These are phyloP conservation scores for Penicillium verrucosum DNA, from an alignment of 2,329 filamentous ascomycete species.

Conservation along the genomic window DNA sequence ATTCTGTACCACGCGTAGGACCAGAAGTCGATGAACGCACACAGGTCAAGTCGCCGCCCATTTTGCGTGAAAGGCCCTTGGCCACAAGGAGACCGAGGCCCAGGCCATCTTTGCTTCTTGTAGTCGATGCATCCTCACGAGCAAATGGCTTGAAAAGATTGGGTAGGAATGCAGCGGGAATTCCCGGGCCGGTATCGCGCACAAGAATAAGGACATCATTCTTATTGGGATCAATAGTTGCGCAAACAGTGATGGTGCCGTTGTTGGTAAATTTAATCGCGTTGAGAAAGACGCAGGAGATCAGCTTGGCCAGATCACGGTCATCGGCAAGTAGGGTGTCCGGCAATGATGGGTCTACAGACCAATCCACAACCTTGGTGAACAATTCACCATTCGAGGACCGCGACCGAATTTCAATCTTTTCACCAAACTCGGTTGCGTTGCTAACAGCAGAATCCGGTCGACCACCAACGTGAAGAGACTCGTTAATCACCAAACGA, in stretches of 20 bases:
- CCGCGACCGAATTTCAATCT: constrained; percentile 45
- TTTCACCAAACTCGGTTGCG: constrained; percentile 45
- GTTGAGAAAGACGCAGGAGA: constrained; percentile 63
- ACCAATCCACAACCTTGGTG: constrained; percentile 48
- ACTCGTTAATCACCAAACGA: constrained; percentile 48
- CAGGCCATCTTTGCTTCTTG: constrained; percentile 64
- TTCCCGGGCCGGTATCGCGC: constrained; percentile 65
- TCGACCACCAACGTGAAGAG: constrained; percentile 47
- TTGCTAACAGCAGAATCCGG: constrained; percentile 48
- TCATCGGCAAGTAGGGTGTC: constrained; percentile 55
- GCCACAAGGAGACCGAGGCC: constrained; percentile 69
- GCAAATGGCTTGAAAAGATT: constrained; percentile 69
- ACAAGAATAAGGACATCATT: constrained; percentile 61
- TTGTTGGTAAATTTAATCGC: constrained; percentile 69
- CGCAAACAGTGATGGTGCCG: constrained; percentile 57
- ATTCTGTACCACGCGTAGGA: constrained; percentile 61
- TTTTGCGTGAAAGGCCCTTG: constrained; percentile 65
- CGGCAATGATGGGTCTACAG: constrained; percentile 46
- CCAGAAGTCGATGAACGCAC: constrained; percentile 61
- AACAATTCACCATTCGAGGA: constrained; percentile 46
- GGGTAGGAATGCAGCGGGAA: constrained; percentile 63
- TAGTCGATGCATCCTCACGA: constrained; percentile 65
- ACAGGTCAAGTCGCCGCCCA: constrained; percentile 66
- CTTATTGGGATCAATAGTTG: constrained; percentile 50
- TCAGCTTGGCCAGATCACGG: constrained; percentile 60